A percentile compares a stretch with the other conserved stretches of the same genome.
These are phyloP conservation scores for Cercospora canescens DNA, from an alignment of 2,329 filamentous ascomycete species.

Conservation along the genomic window DNA sequence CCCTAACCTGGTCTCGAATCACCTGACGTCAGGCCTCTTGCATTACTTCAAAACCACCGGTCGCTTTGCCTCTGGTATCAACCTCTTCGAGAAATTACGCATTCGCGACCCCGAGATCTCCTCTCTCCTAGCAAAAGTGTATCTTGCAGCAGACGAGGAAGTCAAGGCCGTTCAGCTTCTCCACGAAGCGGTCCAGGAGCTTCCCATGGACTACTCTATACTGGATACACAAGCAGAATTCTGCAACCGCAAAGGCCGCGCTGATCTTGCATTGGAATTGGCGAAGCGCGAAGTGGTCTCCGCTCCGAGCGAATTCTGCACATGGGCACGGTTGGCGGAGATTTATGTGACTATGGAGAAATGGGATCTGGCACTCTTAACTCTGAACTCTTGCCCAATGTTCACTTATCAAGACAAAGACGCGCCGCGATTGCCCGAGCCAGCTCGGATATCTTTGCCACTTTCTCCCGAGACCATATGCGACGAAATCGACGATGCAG, in stretches of 20 bases:
- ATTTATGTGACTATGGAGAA: conserved; percentile 93
- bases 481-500: conserved; percentile 94
- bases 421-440: conserved; percentile 89
- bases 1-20: conserved; percentile 93
- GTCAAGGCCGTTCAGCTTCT: conserved; percentile 90
- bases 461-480: conserved; percentile 85
- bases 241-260: conserved; percentile 80
- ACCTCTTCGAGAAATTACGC: conserved; percentile 93
- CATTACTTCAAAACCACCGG: conserved; percentile 96
- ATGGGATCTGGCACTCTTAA: conserved; percentile 93
- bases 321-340: conserved; percentile 90
- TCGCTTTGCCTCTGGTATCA: conserved; percentile 91
- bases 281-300: conserved; percentile 93
- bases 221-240: conserved; percentile 94
- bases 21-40: conserved; percentile 88
- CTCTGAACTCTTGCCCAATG: conserved; percentile 98
- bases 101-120: conserved; percentile 91
- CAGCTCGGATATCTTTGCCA: conserved; percentile 81
- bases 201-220: conserved; percentile 97
- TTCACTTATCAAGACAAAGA: conserved; percentile 99
- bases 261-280: conserved; percentile 85
- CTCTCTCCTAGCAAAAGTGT: conserved; percentile 83
- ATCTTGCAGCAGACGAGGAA: conserved; percentile 94
- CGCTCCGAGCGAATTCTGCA: conserved; percentile 94
- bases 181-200: conserved; percentile 82